phyloP scores from a whole-genome alignment of 768 basidiomycete genomes.

The Clitopilus passeckerianus region DNA sequence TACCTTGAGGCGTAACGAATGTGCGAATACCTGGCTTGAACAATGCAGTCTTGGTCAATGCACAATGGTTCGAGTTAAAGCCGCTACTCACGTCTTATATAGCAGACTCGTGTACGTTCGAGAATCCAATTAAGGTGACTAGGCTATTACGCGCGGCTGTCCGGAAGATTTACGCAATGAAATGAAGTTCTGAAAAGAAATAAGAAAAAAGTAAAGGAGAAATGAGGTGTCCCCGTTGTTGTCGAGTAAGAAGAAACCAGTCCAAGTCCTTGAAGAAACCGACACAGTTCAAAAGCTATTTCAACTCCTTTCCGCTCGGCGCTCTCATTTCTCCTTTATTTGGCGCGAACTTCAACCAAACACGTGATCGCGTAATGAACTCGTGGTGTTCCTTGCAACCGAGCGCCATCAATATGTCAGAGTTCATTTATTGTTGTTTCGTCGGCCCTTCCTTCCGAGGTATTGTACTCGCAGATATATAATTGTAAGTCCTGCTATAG shows the following conservation, averaged over 20 bases:
- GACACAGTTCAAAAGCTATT: constrained; percentile 2
- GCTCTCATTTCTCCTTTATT: constrained; percentile 35
- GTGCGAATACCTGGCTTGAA: constrained; percentile 24
- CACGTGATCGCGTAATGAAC: constrained; percentile 37
- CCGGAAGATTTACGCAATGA: background rate
- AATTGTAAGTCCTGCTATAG: background rate
- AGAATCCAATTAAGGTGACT: constrained; percentile 38
- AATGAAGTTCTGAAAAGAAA: background rate
- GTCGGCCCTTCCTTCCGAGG: constrained; percentile 5
- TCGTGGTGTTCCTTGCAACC: constrained; percentile 25
- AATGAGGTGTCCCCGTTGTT: constrained; percentile 18
- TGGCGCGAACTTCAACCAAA: constrained; percentile 45
- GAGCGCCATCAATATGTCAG: constrained; percentile 2
- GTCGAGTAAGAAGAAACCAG: constrained; percentile 8
- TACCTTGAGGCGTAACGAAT: constrained; percentile 55
- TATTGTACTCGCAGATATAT: background rate
- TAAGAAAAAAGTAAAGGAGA: constrained; percentile 6
- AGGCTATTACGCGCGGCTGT: background rate
- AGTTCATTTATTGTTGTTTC: background rate
- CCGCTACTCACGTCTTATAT: constrained; percentile 32
- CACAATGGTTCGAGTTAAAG: constrained; percentile 14
- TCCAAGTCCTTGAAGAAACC: background rate
- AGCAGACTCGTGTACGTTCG: constrained; percentile 40
- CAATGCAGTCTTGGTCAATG: constrained; percentile 1
- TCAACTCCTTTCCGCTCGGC: constrained; percentile 16